phyloP scores from a whole-genome alignment of 2,329 filamentous ascomycete species.

The Microdochium paspali region DNA sequence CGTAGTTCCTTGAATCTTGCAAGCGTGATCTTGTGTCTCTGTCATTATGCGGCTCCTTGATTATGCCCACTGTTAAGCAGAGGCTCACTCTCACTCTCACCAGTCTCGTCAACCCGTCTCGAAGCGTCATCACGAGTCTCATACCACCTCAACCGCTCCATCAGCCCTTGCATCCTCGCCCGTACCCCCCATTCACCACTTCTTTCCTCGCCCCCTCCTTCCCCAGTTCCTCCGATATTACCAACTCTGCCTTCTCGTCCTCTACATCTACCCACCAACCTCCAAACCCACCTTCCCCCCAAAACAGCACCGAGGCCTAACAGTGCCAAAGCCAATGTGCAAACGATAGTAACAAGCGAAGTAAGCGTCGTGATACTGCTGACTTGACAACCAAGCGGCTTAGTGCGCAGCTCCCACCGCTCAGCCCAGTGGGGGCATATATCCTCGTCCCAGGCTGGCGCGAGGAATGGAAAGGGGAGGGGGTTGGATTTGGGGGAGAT shows the following conservation, averaged over 20 bases:
- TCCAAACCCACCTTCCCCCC: conserved; percentile 3
- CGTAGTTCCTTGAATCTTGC: background rate
- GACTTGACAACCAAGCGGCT: conserved; percentile 23
- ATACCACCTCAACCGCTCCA: background rate
- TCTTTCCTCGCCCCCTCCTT: background rate
- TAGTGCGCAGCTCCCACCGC: conserved; percentile 26
- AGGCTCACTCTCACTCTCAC: conserved; percentile 9
- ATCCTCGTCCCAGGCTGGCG: conserved; percentile 37
- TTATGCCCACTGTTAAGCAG: conserved; percentile 9
- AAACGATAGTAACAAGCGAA: conserved; percentile 19
- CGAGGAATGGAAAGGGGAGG: conserved; percentile 30
- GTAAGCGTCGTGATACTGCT: conserved; percentile 26
- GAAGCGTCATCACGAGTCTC: background rate
- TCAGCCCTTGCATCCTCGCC: background rate
- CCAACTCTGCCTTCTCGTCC: conserved; percentile 8
- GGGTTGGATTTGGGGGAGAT: conserved; percentile 35
- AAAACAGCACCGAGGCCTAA: conserved; percentile 8
- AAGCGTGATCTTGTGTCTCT: background rate
- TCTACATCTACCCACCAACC: conserved; percentile 16
- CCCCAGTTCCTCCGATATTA: background rate
- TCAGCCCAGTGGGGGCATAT: conserved; percentile 43
- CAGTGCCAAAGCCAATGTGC: conserved; percentile 13
- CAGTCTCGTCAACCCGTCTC: background rate
- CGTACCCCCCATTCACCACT: background rate
- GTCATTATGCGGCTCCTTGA: background rate